Base-by-base conservation (phyloP, 768 basidiomycete species). In the Suillus luteus region DNA sequence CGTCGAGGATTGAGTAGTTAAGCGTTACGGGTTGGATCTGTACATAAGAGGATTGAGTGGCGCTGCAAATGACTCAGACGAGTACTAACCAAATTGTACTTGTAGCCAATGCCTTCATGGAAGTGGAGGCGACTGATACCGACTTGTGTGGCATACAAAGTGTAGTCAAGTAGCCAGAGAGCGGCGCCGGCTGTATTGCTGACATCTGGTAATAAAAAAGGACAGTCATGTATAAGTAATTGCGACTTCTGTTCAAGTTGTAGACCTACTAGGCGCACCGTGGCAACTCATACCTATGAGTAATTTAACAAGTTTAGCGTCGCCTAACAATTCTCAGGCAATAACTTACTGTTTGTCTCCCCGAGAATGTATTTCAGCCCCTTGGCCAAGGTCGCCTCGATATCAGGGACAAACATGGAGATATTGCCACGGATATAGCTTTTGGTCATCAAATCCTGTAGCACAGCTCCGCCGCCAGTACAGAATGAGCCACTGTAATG, bases 101-200 rank as follows among this genome's bases (percentile, higher is more conserved):
- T 91, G 76, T 81, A 90, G 1, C 89, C 89, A 60, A 90, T 77
- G 17, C 88, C 89, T 62, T 86, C 79, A 69, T 91, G 88, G 78
- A 88, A 88, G 75, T 82, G 86, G 17, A 87, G 65, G 58, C 82
- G 77, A 35, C 81, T 79, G 33, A 87, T 82, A 4, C 85, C 85
- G 11, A 86, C 72, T 65, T 83, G 82, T 2, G 84, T 74, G 70
- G 86, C 85, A 68, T 81, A 87, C 3, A 91, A 75, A 2, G 82
- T 77, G 71, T 90, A 89, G 71, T 91, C 88, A 64, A 89, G 74
- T 12, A 81, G 78, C 89, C 89, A 91, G 22, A 91, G 72, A 19
- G 86, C 85, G 0, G 88, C 87, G 15, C 88, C 90, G n/a, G 85
- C 88, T 1, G 84, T 84, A 69, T 90, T 87, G 70, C 86, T 87